phyloP scores from a whole-genome alignment of 805 yeast species.

The Blastobotrys terrestris region DNA sequence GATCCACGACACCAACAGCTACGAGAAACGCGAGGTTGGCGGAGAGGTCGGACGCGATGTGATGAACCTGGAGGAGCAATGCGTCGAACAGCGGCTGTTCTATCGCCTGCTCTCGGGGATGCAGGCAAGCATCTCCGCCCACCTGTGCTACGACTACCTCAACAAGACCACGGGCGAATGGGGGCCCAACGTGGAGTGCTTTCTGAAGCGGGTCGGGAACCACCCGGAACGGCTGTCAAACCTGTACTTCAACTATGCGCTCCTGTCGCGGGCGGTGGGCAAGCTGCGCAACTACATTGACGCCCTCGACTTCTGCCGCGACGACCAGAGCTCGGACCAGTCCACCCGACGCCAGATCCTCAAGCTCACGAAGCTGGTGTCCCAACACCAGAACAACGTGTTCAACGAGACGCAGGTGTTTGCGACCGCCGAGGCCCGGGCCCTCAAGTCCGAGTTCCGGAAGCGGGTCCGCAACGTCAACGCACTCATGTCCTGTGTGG shows the following conservation, averaged over 20 bases:
- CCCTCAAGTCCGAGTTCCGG: slow-evolving; percentile 79
- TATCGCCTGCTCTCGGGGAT: slow-evolving; percentile 84
- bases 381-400: slow-evolving; percentile 21
- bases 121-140: slow-evolving; percentile 94
- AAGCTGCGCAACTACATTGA: slow-evolving; percentile 53
- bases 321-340: slow-evolving; percentile 36
- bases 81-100: slow-evolving; percentile 83
- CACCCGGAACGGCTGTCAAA: slow-evolving; percentile 85
- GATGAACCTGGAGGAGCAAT: slow-evolving; percentile 45
- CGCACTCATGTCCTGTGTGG: slow-evolving; percentile 95
- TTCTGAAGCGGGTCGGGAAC: slow-evolving; percentile 85
- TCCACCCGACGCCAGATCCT: slow-evolving; percentile 41
- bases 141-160: slow-evolving; percentile 76
- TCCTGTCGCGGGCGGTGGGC: slow-evolving; percentile 73
- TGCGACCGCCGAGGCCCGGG: slow-evolving; percentile 33
- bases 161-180: slow-evolving; percentile 68
- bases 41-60: slow-evolving; percentile 25
- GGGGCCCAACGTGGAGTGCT: slow-evolving; percentile 75
- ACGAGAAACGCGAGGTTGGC: slow-evolving; percentile 23
- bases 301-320: slow-evolving; percentile 44
- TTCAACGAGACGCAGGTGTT: slow-evolving; percentile 49
- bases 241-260: slow-evolving; percentile 86
- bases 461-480: slow-evolving; percentile 83
- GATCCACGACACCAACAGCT: slow-evolving; percentile 18
- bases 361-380: slow-evolving; percentile 32